Conservation (phyloP, 768 basidiomycete genomes). For the Mycena kentingensis region DNA sequence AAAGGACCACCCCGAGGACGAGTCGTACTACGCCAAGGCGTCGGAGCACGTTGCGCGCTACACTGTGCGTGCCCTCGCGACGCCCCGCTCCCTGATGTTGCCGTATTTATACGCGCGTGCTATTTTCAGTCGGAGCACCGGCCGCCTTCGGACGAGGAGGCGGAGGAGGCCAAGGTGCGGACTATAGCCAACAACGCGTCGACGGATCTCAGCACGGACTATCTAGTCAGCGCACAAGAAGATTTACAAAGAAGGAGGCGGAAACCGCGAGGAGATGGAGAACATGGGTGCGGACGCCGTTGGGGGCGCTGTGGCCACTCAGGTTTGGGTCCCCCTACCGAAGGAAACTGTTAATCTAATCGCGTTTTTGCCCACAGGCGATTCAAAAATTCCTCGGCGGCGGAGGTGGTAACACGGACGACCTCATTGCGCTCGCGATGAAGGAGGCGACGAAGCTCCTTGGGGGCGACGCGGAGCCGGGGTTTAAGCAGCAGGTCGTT, state of each 20-base stretch:
- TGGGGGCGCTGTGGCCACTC: conserved; percentile 9
- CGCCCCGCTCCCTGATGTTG: not conserved
- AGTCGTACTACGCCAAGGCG: conserved; percentile 2
- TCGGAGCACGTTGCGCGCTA: conserved; percentile 1
- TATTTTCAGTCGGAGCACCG: conserved; percentile 1
- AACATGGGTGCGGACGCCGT: conserved; percentile 6
- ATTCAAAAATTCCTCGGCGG: conserved; percentile 7
- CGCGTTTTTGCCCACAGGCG: conserved; percentile 1
- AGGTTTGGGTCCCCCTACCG: not conserved
- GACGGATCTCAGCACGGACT: not conserved
- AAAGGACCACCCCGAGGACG: conserved; percentile 11
- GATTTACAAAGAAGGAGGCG: conserved; percentile 10
- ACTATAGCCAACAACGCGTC: not conserved
- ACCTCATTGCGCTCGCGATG: conserved; percentile 13
- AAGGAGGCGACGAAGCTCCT: conserved; percentile 11
- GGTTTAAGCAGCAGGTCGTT: conserved; percentile 16
- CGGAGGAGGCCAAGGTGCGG: conserved; percentile 1
- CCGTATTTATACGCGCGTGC: not conserved
- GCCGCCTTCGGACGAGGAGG: conserved; percentile 10
- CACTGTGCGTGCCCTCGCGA: not conserved
- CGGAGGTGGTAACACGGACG: not conserved
- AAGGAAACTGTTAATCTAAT: not conserved
- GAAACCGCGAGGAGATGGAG: not conserved
- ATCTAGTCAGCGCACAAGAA: conserved; percentile 7
- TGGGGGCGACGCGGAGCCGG: not conserved